Percentiles rank a stretch among this genome's conserved stretches.
Conservation (phyloP, 768 basidiomycete genomes). For the Mycena leptocephala region DNA sequence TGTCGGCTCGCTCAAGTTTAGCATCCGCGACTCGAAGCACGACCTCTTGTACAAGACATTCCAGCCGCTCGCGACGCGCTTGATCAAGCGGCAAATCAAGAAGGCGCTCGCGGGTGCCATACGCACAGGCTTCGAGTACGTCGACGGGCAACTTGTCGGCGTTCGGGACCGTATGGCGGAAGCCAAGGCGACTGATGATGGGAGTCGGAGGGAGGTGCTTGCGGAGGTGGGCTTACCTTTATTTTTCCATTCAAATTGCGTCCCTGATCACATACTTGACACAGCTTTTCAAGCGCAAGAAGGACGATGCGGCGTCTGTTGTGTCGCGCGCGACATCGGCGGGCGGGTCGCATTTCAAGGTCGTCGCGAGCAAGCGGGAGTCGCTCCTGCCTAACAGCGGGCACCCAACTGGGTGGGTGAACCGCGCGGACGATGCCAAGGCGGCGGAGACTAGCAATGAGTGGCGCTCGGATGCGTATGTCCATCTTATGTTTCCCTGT, state of each 20-base stretch:
- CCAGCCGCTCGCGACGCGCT: conserved; percentile 81
- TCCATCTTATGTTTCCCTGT: background rate
- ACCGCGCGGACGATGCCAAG: conserved; percentile 63
- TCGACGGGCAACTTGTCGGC: conserved; percentile 90
- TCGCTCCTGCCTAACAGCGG: conserved; percentile 78
- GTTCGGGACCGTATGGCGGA: conserved; percentile 87
- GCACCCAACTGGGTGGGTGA: conserved; percentile 82
- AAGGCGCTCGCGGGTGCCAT: conserved; percentile 76
- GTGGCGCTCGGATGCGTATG: conserved; percentile 63
- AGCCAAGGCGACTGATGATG: conserved; percentile 60
- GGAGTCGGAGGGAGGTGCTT: conserved; percentile 63
- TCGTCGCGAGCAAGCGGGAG: conserved; percentile 82
- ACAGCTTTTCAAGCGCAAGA: conserved; percentile 75
- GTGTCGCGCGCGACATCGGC: background rate
- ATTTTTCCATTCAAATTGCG: conserved; percentile 8
- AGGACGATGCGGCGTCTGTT: conserved; percentile 52
- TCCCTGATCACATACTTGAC: background rate
- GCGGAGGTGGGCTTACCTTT: conserved; percentile 64
- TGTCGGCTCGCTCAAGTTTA: conserved; percentile 90
- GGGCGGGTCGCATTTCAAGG: conserved; percentile 79
- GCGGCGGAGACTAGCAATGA: conserved; percentile 48
- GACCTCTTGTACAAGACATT: conserved; percentile 90
- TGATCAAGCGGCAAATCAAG: conserved; percentile 84
- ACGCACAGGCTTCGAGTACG: conserved; percentile 86
- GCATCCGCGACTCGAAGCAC: conserved; percentile 93